phyloP scores from a whole-genome alignment of 164 flowering plant genomes.

The Buxus sempervirens region DNA sequence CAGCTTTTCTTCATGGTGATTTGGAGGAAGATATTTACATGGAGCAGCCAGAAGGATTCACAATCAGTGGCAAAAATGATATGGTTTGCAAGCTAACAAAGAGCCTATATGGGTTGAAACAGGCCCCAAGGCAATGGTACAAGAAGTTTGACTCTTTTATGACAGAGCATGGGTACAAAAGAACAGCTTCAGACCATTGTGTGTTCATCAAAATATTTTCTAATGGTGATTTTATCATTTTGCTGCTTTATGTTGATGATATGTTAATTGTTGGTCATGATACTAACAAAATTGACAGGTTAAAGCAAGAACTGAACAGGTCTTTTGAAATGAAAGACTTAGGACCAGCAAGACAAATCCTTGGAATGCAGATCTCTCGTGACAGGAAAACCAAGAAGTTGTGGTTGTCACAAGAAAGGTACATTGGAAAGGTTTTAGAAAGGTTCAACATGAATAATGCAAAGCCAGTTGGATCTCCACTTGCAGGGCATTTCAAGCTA shows the following conservation, averaged over 20 bases:
- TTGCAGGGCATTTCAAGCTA: neutral
- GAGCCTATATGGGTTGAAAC: neutral
- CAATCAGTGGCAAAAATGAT: neutral
- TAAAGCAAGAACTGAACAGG: neutral
- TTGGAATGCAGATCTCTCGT: neutral
- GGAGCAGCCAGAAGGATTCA: neutral
- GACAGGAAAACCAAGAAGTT: neutral
- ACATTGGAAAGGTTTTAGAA: neutral
- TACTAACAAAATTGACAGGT: neutral
- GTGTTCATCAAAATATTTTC: neutral
- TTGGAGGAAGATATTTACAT: slow-evolving; percentile 4
- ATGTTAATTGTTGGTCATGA: neutral
- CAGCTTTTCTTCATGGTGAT: slow-evolving; percentile 1
- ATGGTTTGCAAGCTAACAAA: neutral
- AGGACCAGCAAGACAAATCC: neutral
- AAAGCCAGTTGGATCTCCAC: neutral
- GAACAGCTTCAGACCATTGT: neutral
- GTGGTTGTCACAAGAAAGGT: neutral
- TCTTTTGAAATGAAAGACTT: neutral
- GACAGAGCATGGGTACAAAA: neutral
- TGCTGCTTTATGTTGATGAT: neutral
- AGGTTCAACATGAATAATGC: neutral
- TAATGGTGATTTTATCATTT: neutral
- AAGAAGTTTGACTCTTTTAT: neutral
- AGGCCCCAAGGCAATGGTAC: neutral